Base-by-base conservation (phyloP, 805 yeast species). In the Wickerhamiella siamensis region DNA sequence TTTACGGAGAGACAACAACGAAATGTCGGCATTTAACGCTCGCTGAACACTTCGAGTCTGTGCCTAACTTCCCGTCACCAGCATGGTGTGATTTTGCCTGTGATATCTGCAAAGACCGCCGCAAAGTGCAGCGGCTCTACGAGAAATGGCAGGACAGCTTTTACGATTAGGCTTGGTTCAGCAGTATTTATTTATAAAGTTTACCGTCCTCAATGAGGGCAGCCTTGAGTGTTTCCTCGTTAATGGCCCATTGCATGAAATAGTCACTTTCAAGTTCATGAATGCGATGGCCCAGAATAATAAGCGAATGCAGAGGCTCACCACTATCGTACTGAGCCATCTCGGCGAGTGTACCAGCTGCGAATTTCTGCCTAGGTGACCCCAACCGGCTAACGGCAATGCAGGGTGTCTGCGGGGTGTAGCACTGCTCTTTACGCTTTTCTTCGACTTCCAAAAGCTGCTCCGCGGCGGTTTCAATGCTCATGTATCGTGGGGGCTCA, bases 401-500 rank as follows among this genome's bases (percentile, higher is more conserved):
- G 55, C 94, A 88, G 15, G 97, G 96, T 1, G 97, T 87, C 38
- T 79, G 68, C 38, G 79, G 76, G 4, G 87, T 76, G 60, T 88
- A 88, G 9, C 93, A 94, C 46, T 72, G 61, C 54, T 83, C 86
- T 15, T 71, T 65, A 59, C 93, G 74, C 33, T 61, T 59, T 53
- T 81, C 88, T 63, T 88, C 97, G 46, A 87, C 73, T 60, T 91
- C 97, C 40, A 88, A 62, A 51, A 88, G 65, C 61, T 88, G 97
- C 44, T 72, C 70, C 32, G 94, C 87, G 46, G 95, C 94, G 38
- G 93, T 83, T 41, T 79, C 74, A 49, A 91, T 86, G 47, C 77
- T 73, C 98, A 88, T 88, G 64, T 86, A 88, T 58, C 98, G 72
- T 39, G 98, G 98, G 29, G 97, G 97, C 61, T 88, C 98, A 58